Percentiles rank a stretch among this genome's conserved stretches.
Evolutionary conservation across 176 grass and related monocot genomes (phyloP).

Genomic region (Melocanna baccifera): DNA sequence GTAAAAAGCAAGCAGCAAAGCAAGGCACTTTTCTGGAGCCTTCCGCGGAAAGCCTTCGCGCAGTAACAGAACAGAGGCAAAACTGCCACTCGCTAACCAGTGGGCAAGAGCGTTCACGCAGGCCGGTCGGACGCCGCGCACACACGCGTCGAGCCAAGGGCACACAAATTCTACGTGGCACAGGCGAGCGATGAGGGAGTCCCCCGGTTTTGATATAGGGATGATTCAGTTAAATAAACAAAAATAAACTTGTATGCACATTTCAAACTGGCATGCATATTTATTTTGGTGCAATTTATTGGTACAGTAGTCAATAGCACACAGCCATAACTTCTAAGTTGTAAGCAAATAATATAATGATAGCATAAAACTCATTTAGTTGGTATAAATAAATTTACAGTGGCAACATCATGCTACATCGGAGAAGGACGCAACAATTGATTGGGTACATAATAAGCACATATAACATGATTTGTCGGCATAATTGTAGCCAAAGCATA

Average conservation of each 20-base stretch:
- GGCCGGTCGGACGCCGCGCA: no score
- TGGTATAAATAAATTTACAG: not conserved
- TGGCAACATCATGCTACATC: not conserved
- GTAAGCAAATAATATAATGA: not conserved
- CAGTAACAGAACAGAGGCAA: no score
- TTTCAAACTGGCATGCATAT: not conserved
- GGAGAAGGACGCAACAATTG: not conserved
- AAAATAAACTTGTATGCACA: not conserved
- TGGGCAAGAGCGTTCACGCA: no score
- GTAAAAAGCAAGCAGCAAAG: no score
- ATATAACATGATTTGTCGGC: no score
- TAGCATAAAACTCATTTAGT: not conserved
- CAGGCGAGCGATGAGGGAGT: no score
- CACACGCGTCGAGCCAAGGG: no score
- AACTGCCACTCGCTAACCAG: no score
- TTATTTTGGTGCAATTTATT: not conserved
- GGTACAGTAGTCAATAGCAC: not conserved
- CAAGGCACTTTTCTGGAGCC: no score
- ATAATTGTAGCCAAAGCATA: slow-evolving; percentile 2
- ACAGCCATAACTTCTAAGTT: not conserved
- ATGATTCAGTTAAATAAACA: slow-evolving; percentile 1
- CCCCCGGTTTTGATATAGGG: no score
- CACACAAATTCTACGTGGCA: no score
- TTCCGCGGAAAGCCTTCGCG: no score
- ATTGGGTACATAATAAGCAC: not conserved